phyloP scores from a whole-genome alignment of 495 filamentous ascomycete species.

The Tuber microsphaerosporum region DNA sequence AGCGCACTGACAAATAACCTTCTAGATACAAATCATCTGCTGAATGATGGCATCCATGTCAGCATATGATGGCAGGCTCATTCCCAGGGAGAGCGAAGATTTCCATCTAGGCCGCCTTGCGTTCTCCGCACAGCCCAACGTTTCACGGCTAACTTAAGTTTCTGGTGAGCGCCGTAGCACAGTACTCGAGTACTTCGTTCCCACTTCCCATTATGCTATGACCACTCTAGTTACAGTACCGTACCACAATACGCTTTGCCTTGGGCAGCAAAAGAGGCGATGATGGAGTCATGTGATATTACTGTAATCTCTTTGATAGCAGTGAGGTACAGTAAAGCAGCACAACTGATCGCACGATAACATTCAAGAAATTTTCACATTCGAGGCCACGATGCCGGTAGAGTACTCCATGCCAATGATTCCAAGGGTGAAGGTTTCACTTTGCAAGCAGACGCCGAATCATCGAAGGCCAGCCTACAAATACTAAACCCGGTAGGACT shows the following conservation, averaged over 20 bases:
- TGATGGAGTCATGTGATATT: background rate
- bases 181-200: background rate
- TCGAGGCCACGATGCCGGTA: background rate
- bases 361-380: background rate
- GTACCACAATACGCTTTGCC: no score
- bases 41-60: background rate
- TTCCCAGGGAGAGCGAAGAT: background rate
- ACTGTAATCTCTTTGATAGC: background rate
- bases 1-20: background rate
- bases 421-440: background rate
- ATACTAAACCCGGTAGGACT: background rate
- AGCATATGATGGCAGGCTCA: background rate
- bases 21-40: background rate
- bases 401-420: background rate
- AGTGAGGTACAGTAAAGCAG: background rate
- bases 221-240: no score
- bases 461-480: background rate
- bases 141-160: slow-evolving; percentile 17
- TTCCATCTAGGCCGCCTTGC: background rate
- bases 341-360: background rate
- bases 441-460: background rate
- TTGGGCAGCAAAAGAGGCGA: background rate
- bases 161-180: background rate
- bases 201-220: background rate
- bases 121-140: slow-evolving; percentile 9